A percentile compares a stretch with the other conserved stretches of the same genome.
Conservation (phyloP, 805 yeast genomes). For the Wickerhamomyces hampshirensis region DNA sequence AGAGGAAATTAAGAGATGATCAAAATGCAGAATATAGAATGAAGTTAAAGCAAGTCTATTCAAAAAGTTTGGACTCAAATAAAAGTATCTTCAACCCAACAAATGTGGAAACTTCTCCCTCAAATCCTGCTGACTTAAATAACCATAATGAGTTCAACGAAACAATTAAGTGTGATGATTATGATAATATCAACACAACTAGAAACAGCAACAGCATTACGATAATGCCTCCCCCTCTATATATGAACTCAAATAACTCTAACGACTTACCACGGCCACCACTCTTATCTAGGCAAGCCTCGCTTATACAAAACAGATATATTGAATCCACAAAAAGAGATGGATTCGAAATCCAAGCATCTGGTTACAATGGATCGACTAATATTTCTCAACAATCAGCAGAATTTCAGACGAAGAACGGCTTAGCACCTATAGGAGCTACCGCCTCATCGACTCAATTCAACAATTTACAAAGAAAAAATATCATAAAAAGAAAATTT, state of each 20-base stretch:
- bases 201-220: not conserved
- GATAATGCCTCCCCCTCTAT: slow-evolving; percentile 20
- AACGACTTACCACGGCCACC: slow-evolving; percentile 2
- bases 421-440: slow-evolving; percentile 56
- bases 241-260: not conserved
- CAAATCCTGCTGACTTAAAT: slow-evolving; percentile 1
- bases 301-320: slow-evolving; percentile 15
- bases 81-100: not conserved
- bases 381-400: slow-evolving; percentile 24
- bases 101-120: not conserved
- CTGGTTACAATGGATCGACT: slow-evolving; percentile 48
- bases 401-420: slow-evolving; percentile 40
- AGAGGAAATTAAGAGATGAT: slow-evolving; percentile 21
- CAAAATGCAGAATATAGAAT: slow-evolving; percentile 37
- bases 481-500: slow-evolving; percentile 20
- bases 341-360: slow-evolving; percentile 55
- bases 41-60: slow-evolving; percentile 23
- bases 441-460: slow-evolving; percentile 50
- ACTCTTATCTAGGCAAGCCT: slow-evolving; percentile 17
- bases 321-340: slow-evolving; percentile 22
- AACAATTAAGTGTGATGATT: slow-evolving; percentile 3
- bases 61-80: not conserved
- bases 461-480: slow-evolving; percentile 42
- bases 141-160: slow-evolving; percentile 1
- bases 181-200: not conserved